phyloP scores from a whole-genome alignment of 306 rosid genomes.

The Benincasa hispida region DNA sequence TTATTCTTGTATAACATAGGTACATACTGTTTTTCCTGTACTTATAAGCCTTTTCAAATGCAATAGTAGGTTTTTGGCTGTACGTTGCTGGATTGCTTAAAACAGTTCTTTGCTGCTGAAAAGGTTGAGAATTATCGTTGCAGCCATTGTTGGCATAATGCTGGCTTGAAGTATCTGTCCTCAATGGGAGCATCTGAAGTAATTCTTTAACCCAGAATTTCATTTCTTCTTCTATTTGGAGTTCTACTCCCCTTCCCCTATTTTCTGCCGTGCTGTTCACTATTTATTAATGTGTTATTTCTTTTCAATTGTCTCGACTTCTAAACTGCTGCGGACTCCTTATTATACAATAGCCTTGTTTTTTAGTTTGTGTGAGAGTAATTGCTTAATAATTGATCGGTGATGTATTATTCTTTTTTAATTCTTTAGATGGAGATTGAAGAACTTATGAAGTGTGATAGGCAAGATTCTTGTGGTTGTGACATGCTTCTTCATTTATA shows the following conservation, averaged over 20 bases:
- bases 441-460: conserved; percentile 49
- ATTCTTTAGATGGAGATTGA: conserved; percentile 44
- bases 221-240: neutral
- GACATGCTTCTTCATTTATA: conserved; percentile 25
- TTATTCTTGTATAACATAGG: conserved; percentile 1
- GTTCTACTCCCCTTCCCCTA: neutral
- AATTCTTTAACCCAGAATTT: neutral
- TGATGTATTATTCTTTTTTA: conserved; percentile 6
- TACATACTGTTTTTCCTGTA: neutral
- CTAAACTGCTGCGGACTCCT: neutral
- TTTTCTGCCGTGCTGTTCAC: neutral
- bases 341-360: neutral
- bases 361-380: neutral
- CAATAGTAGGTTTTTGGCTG: conserved; percentile 41
- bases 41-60: conserved; percentile 4
- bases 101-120: conserved; percentile 64
- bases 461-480: conserved; percentile 59
- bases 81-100: conserved; percentile 66
- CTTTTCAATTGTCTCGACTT: neutral
- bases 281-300: neutral
- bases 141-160: conserved; percentile 75
- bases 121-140: conserved; percentile 75
- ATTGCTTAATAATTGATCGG: conserved; percentile 10
- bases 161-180: conserved; percentile 61
- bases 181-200: conserved; percentile 57